Evolutionary conservation across 768 basidiomycete genomes (phyloP), one percentile per base, ranked within the genome.

Genomic region (Naganishia vaughanmartiniae): DNA sequence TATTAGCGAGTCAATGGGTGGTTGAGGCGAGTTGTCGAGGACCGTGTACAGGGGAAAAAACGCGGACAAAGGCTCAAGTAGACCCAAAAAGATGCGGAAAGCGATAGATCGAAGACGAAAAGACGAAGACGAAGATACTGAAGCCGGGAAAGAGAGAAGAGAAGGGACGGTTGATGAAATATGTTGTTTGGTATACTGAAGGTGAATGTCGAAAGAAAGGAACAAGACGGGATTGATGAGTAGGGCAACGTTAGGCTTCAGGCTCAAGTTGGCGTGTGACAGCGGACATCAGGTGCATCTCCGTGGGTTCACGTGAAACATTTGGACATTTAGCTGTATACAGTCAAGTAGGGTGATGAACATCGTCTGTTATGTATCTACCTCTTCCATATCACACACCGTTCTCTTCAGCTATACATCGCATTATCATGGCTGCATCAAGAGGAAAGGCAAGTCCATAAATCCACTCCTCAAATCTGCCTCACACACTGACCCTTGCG

Each of bases 41-140:
- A 15, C 45, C 15, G 45, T 9, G 21, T 46, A 46, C 45, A 17
- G 45, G 21, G 15, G 17, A 46, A 17, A 4, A 15, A 46, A 17
- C 45, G 45, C 34, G 34, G 34, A 36, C 12, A 12, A 36, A 6
- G 36, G n/a, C n/a, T n/a, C n/a, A n/a, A n/a, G n/a, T 9, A 51
- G 24, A 24, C 48, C 48, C 48, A n/a, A 51, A 24, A 51, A 7
- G 48, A 51, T 51, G 48, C 48, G 24, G 24, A 51, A 26, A 14
- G 14, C 21, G 55, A 66, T 67, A 75, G 68, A 71, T 53, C 70
- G 69, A 70, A 54, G 65, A 68, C 74, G 74, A 73, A 67, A 76
- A 80, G 77, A 76, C 74, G 76, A 84, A 81, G 83, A 84, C 77
- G 81, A 84, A 85, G 84, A 84, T 12, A n/a, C n/a, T n/a, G 84